Conservation (phyloP, 2,329 filamentous ascomycete species). For the Sclerotinia subarctica region DNA sequence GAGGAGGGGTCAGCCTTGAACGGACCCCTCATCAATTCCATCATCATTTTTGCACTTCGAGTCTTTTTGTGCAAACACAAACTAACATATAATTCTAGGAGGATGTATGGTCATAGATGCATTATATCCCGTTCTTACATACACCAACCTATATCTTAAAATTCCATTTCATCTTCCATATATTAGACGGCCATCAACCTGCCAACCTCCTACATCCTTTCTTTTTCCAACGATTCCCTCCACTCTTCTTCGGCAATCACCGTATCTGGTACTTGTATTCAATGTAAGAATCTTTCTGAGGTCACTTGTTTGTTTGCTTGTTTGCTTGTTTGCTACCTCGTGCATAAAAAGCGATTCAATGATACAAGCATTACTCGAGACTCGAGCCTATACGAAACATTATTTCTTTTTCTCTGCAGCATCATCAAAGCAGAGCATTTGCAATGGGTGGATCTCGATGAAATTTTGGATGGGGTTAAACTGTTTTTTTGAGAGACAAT, state of each 20-base stretch:
- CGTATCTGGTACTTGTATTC: neutral
- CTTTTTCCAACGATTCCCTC: neutral
- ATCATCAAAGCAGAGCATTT: neutral
- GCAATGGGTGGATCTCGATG: neutral
- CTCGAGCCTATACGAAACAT: neutral
- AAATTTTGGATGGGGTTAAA: neutral
- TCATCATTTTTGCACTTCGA: neutral
- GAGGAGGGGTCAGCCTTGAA: too few species aligned
- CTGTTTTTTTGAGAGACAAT: too few species aligned
- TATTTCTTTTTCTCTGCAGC: neutral
- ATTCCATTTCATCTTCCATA: neutral
- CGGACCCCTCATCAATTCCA: neutral
- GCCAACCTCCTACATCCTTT: neutral
- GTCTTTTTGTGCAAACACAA: constrained; percentile 15
- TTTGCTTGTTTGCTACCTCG: constrained; percentile 1
- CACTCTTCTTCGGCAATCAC: neutral
- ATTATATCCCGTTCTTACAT: neutral
- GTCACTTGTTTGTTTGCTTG: neutral
- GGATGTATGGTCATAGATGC: constrained; percentile 64
- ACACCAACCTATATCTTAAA: neutral
- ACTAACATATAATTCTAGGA: constrained; percentile 46
- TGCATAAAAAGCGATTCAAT: neutral
- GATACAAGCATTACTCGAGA: neutral
- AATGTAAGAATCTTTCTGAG: neutral
- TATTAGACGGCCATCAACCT: neutral